phyloP scores from a whole-genome alignment of 306 rosid species.

The Trichosanthes truncata region DNA sequence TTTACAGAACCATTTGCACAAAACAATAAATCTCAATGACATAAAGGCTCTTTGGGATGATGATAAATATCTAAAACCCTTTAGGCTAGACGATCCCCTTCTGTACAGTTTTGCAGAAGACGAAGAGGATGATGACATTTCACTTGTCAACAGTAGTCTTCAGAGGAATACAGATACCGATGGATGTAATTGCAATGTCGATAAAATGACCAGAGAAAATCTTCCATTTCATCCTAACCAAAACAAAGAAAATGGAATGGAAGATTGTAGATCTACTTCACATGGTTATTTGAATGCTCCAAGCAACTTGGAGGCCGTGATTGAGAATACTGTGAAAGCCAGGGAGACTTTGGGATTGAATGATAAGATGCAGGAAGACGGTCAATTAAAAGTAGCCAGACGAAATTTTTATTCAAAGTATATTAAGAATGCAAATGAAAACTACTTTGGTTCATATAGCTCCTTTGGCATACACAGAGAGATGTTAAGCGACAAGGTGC shows the following conservation, averaged over 20 bases:
- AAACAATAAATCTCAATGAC: slow-evolving; percentile 24
- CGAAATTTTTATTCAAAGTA: slow-evolving; percentile 38
- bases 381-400: slow-evolving; percentile 24
- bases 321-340: slow-evolving; percentile 22
- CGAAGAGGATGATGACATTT: slow-evolving; percentile 49
- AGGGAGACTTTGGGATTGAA: slow-evolving; percentile 19
- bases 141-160: slow-evolving; percentile 35
- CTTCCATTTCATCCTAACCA: slow-evolving; percentile 13
- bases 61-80: slow-evolving; percentile 66
- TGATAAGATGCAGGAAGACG: slow-evolving; percentile 22
- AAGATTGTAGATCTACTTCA: slow-evolving; percentile 22
- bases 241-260: slow-evolving; percentile 13
- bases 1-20: slow-evolving; percentile 63
- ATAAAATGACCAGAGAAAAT: slow-evolving; percentile 20
- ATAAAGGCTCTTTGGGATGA: slow-evolving; percentile 46
- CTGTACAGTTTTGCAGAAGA: slow-evolving; percentile 68
- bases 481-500: slow-evolving; percentile 93
- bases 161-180: slow-evolving; percentile 31
- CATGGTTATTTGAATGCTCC: slow-evolving; percentile 19
- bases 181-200: slow-evolving; percentile 20
- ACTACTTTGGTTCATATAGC: slow-evolving; percentile 80
- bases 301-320: slow-evolving; percentile 28
- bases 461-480: slow-evolving; percentile 93
- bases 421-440: slow-evolving; percentile 57
- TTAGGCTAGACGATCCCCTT: slow-evolving; percentile 60